These are phyloP conservation scores for Gonapodya sp. DNA, from an alignment of 192 early-diverging fungal species.

Conservation along the genomic window DNA sequence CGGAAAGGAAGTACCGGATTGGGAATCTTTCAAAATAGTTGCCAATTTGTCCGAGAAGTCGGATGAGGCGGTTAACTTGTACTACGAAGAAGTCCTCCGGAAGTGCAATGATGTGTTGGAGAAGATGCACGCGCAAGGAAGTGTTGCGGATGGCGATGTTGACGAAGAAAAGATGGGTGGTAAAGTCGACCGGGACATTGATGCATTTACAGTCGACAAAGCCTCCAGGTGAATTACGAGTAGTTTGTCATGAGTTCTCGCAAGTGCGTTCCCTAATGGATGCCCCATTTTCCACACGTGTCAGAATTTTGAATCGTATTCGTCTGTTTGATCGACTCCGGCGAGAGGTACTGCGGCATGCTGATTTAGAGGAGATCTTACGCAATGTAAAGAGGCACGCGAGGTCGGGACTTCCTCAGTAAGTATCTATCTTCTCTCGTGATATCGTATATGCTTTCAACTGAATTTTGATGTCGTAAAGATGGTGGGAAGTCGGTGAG, in stretches of 20 bases:
- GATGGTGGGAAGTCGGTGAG: neutral
- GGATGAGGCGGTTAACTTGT: slow-evolving; percentile 54
- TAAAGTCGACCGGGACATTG: neutral
- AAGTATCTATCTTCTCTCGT: neutral
- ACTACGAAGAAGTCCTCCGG: slow-evolving; percentile 46
- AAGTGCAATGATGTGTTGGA: slow-evolving; percentile 50
- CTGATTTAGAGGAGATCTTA: neutral
- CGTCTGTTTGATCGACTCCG: neutral
- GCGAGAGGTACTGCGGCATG: neutral
- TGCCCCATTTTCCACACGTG: no score
- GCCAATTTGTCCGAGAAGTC: slow-evolving; percentile 53
- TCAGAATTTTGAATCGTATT: neutral
- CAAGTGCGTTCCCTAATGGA: no score
- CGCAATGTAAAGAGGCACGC: neutral
- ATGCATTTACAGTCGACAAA: neutral
- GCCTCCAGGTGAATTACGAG: no score
- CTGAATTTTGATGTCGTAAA: neutral
- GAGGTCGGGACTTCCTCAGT: neutral
- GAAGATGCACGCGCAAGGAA: neutral
- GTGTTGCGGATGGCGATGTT: neutral
- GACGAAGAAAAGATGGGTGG: neutral
- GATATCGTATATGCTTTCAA: neutral
- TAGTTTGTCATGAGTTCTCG: neutral
- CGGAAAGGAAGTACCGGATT: slow-evolving; percentile 27
- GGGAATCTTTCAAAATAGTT: slow-evolving; percentile 62